A percentile compares a stretch with the other conserved stretches of the same genome.
phyloP scores from a whole-genome alignment of 257 asterid species.

The Solanum appendiculatum region DNA sequence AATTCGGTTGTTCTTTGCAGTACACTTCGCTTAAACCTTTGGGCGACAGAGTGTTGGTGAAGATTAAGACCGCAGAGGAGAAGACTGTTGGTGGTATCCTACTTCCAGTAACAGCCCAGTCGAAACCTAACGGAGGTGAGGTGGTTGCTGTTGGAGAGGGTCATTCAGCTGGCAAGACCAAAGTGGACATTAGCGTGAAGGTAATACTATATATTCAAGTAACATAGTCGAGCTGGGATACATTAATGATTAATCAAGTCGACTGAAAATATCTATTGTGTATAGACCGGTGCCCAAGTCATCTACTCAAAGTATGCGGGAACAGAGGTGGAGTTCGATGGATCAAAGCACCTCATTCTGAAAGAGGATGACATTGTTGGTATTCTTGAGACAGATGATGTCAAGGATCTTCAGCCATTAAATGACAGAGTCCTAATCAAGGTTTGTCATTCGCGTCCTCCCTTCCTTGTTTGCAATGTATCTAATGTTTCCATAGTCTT shows the following conservation, averaged over 20 bases:
- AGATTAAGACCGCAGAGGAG: constrained; percentile 74
- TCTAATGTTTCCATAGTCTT: background rate
- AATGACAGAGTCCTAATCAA: constrained; percentile 85
- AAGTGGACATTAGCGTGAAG: constrained; percentile 70
- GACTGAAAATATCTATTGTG: background rate
- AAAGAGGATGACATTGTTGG: constrained; percentile 97
- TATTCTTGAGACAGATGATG: constrained; percentile 71
- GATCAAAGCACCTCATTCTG: constrained; percentile 67
- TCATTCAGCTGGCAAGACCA: constrained; percentile 62
- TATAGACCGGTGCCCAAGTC: constrained; percentile 71
- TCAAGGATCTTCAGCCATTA: constrained; percentile 78
- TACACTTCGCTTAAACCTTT: constrained; percentile 91
- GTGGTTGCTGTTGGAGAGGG: constrained; percentile 96
- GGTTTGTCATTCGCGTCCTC: constrained; percentile 24
- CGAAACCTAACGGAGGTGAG: constrained; percentile 81
- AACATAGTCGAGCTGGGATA: background rate
- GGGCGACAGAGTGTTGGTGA: constrained; percentile 90
- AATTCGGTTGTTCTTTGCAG: constrained; percentile 20
- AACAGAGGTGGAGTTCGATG: constrained; percentile 89
- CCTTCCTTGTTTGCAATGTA: background rate
- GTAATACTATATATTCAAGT: constrained; percentile 16
- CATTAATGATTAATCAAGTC: background rate
- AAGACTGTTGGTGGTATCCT: constrained; percentile 84
- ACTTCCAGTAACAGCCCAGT: constrained; percentile 64
- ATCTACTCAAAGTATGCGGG: constrained; percentile 94